Percentiles rank a stretch among this genome's conserved stretches.
These are phyloP conservation scores for Fusarium dimerum DNA, from an alignment of 2,329 filamentous ascomycete genomes.

Conservation along the genomic window DNA sequence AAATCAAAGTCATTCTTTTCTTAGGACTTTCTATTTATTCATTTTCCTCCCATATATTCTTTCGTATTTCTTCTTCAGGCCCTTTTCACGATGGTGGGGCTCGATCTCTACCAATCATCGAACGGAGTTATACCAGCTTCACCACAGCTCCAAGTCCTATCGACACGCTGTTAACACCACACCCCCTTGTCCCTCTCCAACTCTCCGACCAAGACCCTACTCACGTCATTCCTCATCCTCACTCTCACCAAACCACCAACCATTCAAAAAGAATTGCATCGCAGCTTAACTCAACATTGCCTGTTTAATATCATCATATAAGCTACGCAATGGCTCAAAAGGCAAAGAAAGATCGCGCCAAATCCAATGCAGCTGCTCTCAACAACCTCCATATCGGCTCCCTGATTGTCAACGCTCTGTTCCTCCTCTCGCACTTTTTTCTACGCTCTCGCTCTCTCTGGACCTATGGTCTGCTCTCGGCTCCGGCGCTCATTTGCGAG, in stretches of 20 bases:
- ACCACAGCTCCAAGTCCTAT: not conserved
- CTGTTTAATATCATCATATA: not conserved
- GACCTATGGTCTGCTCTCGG: conserved; percentile 71
- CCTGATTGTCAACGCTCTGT: conserved; percentile 69
- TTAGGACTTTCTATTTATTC: too few relatives aligned
- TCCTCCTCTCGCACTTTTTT: conserved; percentile 71
- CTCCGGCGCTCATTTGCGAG: conserved; percentile 77
- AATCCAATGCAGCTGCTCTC: conserved; percentile 74
- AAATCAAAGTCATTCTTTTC: too few relatives aligned
- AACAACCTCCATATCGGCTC: conserved; percentile 81
- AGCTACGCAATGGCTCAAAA: conserved; percentile 57
- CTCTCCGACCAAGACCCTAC: conserved; percentile 1
- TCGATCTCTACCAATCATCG: not conserved
- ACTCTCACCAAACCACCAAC: not conserved
- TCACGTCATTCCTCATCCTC: conserved; percentile 15
- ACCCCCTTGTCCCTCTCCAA: conserved; percentile 5
- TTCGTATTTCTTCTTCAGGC: not conserved
- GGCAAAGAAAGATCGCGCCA: conserved; percentile 68
- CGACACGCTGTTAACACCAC: conserved; percentile 8
- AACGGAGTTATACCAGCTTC: not conserved
- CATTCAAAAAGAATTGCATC: not conserved
- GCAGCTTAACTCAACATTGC: too few relatives aligned
- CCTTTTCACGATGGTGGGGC: not conserved
- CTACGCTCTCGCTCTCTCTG: conserved; percentile 64
- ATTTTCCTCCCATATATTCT: too few relatives aligned